Base-by-base conservation (phyloP, 768 basidiomycete species). In the Xanthoconium purpureum region DNA sequence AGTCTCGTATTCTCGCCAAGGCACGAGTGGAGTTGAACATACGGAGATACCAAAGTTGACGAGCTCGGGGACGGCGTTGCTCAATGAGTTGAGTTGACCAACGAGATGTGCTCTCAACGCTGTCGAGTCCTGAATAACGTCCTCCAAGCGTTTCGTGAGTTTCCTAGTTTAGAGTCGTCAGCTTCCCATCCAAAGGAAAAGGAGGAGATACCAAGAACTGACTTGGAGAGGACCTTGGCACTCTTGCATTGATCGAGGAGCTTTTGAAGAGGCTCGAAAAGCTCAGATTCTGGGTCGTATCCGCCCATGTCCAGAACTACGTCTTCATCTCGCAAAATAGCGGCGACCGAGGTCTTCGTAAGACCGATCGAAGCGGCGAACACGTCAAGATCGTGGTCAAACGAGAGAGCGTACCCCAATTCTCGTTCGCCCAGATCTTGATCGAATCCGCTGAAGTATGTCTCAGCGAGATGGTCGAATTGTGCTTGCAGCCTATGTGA, bases 1-100 rank as follows among this genome's bases (percentile, higher is more conserved):
- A 57, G 33, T 28, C 6, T 37, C 15, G 7, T 8, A 9, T 20
- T 18, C 44, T 36, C 13, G 30, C 28, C 20, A 3, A 39, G 18
- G 32, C 29, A 15, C 14, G 29, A 13, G 10, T 29, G 30, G 6
- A 50, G 46, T 33, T 14, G 42, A 10, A 69, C 85, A 52, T 57
- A 92, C 93, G 51, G 90, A 89, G 53, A 97, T 90, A 67, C 92
- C 92, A 68, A 96, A 91, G 72, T 95, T 92, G 60, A 94, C 87
- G 11, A 94, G 81, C 57, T 91, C 90, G 1, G 87, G 84, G 1
- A 92, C 85, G 30, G 81, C 76, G 54, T 88, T 84, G 64, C 82
- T 84, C n/a, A 93, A 70, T 3, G 78, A 77, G 58, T 88, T 84
- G 66, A 94, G 81, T 45, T 89, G 88, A 4, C 86, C 82, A 13